These are phyloP conservation scores for Aspergillus calidoustus DNA, from an alignment of 2,329 filamentous ascomycete species.

Conservation along the genomic window DNA sequence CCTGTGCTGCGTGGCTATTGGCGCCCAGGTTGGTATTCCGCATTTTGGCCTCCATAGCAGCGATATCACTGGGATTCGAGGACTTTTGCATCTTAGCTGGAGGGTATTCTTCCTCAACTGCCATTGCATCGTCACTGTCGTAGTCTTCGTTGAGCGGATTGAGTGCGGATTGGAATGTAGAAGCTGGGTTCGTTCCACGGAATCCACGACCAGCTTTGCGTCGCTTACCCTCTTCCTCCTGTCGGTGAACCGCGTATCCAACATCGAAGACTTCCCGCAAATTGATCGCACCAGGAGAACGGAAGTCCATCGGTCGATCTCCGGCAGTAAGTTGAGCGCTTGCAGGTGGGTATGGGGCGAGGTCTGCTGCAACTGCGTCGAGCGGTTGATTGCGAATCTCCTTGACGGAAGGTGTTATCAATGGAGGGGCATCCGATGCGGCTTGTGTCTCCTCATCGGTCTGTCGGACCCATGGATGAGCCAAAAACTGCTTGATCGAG, in stretches of 20 bases:
- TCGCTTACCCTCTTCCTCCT: constrained; percentile 94
- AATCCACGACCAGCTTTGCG: constrained; percentile 79
- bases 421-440: constrained; percentile 70
- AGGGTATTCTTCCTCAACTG: constrained; percentile 38
- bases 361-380: constrained; percentile 52
- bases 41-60: constrained; percentile 84
- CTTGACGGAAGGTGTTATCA: constrained; percentile 68
- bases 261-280: constrained; percentile 97
- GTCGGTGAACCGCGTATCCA: constrained; percentile 93
- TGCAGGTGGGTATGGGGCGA: constrained; percentile 49
- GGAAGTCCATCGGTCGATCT: constrained; percentile 83
- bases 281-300: constrained; percentile 92
- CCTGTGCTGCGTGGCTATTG: constrained; percentile 64
- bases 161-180: constrained; percentile 65
- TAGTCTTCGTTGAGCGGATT: constrained; percentile 69
- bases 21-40: constrained; percentile 76
- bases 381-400: constrained; percentile 57
- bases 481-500: constrained; percentile 88
- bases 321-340: constrained; percentile 58
- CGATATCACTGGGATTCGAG: constrained; percentile 64
- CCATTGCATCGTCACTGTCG: constrained; percentile 61
- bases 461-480: constrained; percentile 89
- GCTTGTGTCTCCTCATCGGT: constrained; percentile 70
- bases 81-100: constrained; percentile 70
- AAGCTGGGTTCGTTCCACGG: constrained; percentile 57